Evolutionary conservation across 805 yeast species (phyloP).

Genomic region (Ogataea corticis): DNA sequence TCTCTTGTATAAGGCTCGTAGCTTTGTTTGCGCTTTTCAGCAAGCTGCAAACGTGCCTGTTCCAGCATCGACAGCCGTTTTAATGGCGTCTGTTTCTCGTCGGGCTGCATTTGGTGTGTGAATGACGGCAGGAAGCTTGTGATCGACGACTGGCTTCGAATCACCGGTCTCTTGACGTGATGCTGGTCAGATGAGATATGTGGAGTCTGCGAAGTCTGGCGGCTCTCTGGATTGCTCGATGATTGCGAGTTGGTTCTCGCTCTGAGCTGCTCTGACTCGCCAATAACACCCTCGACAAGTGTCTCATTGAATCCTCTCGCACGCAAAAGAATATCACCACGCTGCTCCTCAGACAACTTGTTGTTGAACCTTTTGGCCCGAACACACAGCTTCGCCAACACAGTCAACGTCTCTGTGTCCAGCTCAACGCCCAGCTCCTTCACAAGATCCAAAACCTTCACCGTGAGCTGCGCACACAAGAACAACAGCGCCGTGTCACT

Average conservation of each 20-base stretch:
- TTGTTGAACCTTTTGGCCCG: slow-evolving; percentile 68
- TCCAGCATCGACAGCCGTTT: slow-evolving; percentile 30
- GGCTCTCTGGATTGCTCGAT: too few species aligned
- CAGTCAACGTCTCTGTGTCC: slow-evolving; percentile 54
- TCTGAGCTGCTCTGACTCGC: slow-evolving; percentile 26
- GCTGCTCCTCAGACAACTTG: slow-evolving; percentile 66
- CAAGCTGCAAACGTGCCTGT: slow-evolving; percentile 28
- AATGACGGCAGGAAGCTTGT: slow-evolving; percentile 11
- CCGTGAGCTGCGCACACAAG: slow-evolving; percentile 71
- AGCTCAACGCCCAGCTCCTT: slow-evolving; percentile 51
- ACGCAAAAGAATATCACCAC: slow-evolving; percentile 58
- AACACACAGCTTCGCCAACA: slow-evolving; percentile 60
- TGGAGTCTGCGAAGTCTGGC: too few species aligned
- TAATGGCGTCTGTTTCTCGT: slow-evolving; percentile 14
- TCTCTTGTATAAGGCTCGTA: slow-evolving; percentile 17
- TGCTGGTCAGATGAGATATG: too few species aligned
- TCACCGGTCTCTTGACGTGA: neutral
- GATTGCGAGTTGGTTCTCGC: neutral
- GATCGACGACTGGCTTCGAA: slow-evolving; percentile 10
- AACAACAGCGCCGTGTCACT: slow-evolving; percentile 74
- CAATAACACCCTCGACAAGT: slow-evolving; percentile 53
- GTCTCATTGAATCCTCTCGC: slow-evolving; percentile 56
- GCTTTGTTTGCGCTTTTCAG: slow-evolving; percentile 23
- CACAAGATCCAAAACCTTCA: slow-evolving; percentile 66
- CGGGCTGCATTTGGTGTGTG: slow-evolving; percentile 1